Conservation (phyloP, 2,329 filamentous ascomycete genomes). For the Pseudopyricularia cyperi region DNA sequence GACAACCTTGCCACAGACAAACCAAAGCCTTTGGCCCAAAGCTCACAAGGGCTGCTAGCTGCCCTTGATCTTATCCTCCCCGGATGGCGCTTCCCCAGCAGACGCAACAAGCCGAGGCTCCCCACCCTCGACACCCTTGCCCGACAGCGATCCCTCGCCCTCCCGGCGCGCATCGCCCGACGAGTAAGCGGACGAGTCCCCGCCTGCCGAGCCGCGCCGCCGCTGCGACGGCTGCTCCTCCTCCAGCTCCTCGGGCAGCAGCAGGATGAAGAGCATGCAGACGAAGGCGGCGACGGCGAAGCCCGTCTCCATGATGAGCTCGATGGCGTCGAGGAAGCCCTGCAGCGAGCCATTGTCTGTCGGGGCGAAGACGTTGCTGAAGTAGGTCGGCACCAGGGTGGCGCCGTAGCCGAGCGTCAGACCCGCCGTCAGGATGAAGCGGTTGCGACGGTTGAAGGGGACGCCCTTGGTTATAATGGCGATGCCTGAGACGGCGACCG, state of each 20-base stretch:
- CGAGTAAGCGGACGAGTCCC: background rate
- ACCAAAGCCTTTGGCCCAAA: no score
- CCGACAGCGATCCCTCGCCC: no score
- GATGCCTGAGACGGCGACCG: slow-evolving; percentile 66
- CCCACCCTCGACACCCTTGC: no score
- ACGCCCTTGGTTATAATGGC: slow-evolving; percentile 59
- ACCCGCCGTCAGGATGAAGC: slow-evolving; percentile 69
- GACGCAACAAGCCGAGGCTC: no score
- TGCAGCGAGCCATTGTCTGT: slow-evolving; percentile 51
- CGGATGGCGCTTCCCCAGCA: no score
- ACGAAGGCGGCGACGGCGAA: slow-evolving; percentile 64
- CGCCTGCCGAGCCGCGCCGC: slow-evolving; percentile 3
- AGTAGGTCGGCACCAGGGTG: slow-evolving; percentile 55
- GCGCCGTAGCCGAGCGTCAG: slow-evolving; percentile 62
- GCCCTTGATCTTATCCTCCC: no score
- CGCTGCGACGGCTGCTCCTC: slow-evolving; percentile 40
- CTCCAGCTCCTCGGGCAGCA: slow-evolving; percentile 63
- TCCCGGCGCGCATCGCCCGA: no score
- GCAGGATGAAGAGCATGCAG: slow-evolving; percentile 59
- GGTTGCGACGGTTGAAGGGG: slow-evolving; percentile 64
- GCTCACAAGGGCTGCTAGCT: no score
- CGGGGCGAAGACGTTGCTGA: slow-evolving; percentile 61
- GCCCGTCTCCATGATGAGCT: slow-evolving; percentile 61
- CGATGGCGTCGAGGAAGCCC: slow-evolving; percentile 65
- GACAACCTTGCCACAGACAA: no score